These are phyloP conservation scores for Colletotrichum cuscutae DNA, from an alignment of 2,329 filamentous ascomycete genomes.

Conservation along the genomic window DNA sequence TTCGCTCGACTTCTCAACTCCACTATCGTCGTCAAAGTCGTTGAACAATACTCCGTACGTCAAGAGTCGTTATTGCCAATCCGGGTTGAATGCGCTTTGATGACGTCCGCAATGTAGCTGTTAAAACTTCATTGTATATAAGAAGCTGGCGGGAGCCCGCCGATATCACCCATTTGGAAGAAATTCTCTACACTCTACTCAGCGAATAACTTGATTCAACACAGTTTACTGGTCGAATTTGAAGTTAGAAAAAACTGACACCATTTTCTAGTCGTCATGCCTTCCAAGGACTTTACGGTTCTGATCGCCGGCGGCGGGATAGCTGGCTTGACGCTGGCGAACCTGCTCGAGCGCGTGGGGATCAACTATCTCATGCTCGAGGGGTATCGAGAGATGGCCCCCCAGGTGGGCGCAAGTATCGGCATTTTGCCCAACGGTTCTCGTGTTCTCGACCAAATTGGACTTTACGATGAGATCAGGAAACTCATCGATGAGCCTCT, in stretches of 20 bases:
- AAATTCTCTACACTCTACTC: not conserved
- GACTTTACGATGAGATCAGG: slow-evolving; percentile 39
- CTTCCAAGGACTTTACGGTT: slow-evolving; percentile 44
- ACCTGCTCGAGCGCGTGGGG: slow-evolving; percentile 52
- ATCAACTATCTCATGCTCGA: slow-evolving; percentile 64
- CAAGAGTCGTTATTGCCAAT: not conserved
- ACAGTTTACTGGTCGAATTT: not conserved
- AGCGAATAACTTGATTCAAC: not conserved
- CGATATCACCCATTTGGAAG: not conserved
- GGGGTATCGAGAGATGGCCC: slow-evolving; percentile 50
- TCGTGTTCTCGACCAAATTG: slow-evolving; percentile 60
- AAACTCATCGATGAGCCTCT: slow-evolving; percentile 11
- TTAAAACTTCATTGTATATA: not conserved
- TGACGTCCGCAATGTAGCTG: not conserved
- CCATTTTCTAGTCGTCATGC: not conserved
- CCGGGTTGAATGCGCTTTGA: not conserved
- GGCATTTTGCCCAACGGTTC: slow-evolving; percentile 53
- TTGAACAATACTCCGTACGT: not conserved
- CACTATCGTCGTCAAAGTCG: not conserved
- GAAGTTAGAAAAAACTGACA: not conserved
- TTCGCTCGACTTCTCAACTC: not conserved
- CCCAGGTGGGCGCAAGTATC: slow-evolving; percentile 59
- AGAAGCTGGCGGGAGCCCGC: not conserved
- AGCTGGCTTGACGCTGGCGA: slow-evolving; percentile 49
- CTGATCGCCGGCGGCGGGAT: slow-evolving; percentile 61